phyloP scores from a whole-genome alignment of 495 filamentous ascomycete species.

The Aspergillus ostianus region DNA sequence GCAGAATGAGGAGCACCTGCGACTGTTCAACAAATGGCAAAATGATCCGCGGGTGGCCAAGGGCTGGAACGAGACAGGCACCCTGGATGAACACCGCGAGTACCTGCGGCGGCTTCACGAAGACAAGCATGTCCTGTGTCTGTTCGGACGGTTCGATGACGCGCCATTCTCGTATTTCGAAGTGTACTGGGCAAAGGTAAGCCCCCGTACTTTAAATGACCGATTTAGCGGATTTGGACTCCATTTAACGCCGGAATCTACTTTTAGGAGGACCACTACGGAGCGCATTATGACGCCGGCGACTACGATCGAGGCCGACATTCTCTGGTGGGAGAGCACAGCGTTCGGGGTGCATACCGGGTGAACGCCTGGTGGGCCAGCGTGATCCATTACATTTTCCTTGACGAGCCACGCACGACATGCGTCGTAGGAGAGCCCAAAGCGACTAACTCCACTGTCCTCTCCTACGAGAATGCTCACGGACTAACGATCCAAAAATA shows the following conservation, averaged over 20 bases:
- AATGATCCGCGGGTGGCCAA: slow-evolving; percentile 65
- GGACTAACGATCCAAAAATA: slow-evolving; percentile 65
- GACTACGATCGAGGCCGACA: slow-evolving; percentile 68
- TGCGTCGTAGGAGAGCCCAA: slow-evolving; percentile 65
- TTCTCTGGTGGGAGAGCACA: slow-evolving; percentile 63
- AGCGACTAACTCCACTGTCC: slow-evolving; percentile 55
- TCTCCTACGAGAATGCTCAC: slow-evolving; percentile 65
- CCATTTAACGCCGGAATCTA: slow-evolving; percentile 17
- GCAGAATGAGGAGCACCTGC: slow-evolving; percentile 50
- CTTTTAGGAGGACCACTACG: slow-evolving; percentile 60
- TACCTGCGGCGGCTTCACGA: slow-evolving; percentile 59
- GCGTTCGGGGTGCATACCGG: slow-evolving; percentile 61
- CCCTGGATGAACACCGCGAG: slow-evolving; percentile 56
- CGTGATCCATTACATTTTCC: slow-evolving; percentile 67
- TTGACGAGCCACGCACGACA: slow-evolving; percentile 65
- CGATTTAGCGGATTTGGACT: slow-evolving; percentile 1
- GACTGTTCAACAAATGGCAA: slow-evolving; percentile 62
- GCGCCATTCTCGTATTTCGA: slow-evolving; percentile 66
- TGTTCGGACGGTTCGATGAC: slow-evolving; percentile 63
- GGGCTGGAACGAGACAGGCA: slow-evolving; percentile 63
- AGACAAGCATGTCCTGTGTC: slow-evolving; percentile 60
- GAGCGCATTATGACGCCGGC: slow-evolving; percentile 61
- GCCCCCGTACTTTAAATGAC: slow-evolving; percentile 1
- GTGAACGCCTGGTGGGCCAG: slow-evolving; percentile 68
- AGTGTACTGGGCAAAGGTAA: slow-evolving; percentile 69